phyloP scores from a whole-genome alignment of 106 monocot genomes.

The Chionographis japonica region DNA sequence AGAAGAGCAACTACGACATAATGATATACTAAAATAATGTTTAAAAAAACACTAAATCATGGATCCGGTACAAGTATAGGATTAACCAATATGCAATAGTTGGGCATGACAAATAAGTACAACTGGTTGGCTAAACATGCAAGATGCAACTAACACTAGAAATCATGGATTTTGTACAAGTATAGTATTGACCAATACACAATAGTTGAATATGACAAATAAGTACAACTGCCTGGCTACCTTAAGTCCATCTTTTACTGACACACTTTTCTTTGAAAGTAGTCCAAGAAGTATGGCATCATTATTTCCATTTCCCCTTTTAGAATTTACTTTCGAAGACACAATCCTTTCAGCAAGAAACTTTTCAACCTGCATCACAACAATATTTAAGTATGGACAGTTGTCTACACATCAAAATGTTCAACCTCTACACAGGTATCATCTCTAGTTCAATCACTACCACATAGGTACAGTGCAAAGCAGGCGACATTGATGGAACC shows the following conservation, averaged over 20 bases:
- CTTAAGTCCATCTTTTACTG: constrained; percentile 66
- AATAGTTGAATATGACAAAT: not conserved
- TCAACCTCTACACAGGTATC: no score
- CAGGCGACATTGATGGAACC: not conserved
- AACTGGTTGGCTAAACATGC: constrained; percentile 4
- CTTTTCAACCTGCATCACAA: constrained; percentile 38
- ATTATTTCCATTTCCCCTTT: constrained; percentile 32
- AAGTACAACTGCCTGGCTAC: constrained; percentile 10
- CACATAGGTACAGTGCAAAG: not conserved
- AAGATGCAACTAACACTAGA: no score
- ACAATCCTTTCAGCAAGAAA: constrained; percentile 34
- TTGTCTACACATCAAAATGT: no score
- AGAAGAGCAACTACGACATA: no score
- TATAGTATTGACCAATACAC: not conserved
- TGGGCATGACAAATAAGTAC: not conserved
- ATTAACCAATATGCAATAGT: not conserved
- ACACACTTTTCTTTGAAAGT: constrained; percentile 37
- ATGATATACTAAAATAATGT: no score
- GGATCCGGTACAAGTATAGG: not conserved
- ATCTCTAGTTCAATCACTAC: no score
- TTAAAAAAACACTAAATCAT: no score
- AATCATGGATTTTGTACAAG: no score
- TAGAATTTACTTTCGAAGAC: constrained; percentile 35
- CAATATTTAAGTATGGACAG: not conserved
- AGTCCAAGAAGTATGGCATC: constrained; percentile 32